Evolutionary conservation across 768 basidiomycete species (phyloP), one percentile per base, ranked within the genome.

Genomic region (Leccinum aurantiacum): DNA sequence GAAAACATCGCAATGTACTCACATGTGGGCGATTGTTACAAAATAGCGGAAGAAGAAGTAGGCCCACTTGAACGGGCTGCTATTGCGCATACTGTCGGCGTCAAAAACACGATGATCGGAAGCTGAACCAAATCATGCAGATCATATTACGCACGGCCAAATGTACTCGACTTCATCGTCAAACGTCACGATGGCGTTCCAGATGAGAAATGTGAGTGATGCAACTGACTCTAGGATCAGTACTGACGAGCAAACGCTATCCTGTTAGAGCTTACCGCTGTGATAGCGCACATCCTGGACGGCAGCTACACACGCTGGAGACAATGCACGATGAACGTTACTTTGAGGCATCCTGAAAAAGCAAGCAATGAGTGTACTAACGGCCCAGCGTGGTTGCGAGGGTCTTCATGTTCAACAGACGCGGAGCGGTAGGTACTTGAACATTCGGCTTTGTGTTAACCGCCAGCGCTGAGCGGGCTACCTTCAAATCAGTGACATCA

Each of bases 1-100:
- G 0, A 19, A 19, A 4, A 24, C 25, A n/a, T 46, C 7, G 19
- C 4, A 10, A 37, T 22, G 9, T 11, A 61, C 70, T 67, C 37
- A 72, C 70, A 63, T 14, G 3, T 65, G 69, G 3, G 44, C 44
- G 11, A 19, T 6, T 19, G 19, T 46, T 46, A 46, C 44, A 46
- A 46, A 46, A 60, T 73, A 73, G 13, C 64, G 71, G 56, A 72
- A 59, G 33, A 66, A 66, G 9, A 71, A 38, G 27, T 71, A 71
- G 6, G 68, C 17, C 74, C 75, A 76, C 56, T 72, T 76, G 33
- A 69, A 62, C 2, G 58, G 54, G 17, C 50, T 67, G 15, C 22
- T 53, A 15, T 63, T 65, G 11, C 59, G 62, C 63, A 74, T 73
- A 10, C 71, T 75, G 38, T 22, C 8, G 17, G 17, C 15, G 13